These are phyloP conservation scores for Puccinellia tenuiflora DNA, from an alignment of 176 grass and related monocot species.

Conservation along the genomic window DNA sequence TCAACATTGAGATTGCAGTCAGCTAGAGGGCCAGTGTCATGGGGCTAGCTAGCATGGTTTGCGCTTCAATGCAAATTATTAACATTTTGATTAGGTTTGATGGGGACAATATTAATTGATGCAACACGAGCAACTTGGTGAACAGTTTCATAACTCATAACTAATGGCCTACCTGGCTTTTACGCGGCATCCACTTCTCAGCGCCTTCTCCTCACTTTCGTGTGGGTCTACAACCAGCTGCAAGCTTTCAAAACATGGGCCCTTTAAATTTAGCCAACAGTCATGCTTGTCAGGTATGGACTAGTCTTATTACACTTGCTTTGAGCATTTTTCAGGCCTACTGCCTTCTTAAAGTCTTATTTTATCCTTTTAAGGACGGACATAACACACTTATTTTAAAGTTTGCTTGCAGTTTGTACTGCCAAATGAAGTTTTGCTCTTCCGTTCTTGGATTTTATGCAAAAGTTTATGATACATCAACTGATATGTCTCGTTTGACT, in stretches of 20 bases:
- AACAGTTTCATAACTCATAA: neutral
- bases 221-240: neutral
- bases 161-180: neutral
- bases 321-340: neutral
- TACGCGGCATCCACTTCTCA: neutral
- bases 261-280: neutral
- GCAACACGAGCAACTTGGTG: neutral
- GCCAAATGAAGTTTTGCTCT: neutral
- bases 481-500: neutral
- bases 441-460: neutral
- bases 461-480: neutral
- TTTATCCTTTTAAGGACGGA: neutral
- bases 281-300: neutral
- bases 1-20: constrained; percentile 7
- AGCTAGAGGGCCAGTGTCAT: neutral
- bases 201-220: neutral
- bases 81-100: constrained; percentile 1
- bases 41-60: neutral
- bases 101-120: neutral
- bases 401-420: neutral
- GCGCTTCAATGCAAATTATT: neutral
- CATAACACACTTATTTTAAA: neutral
- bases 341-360: neutral
- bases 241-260: neutral
- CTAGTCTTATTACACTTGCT: neutral